phyloP scores from a whole-genome alignment of 805 yeast genomes.

The Nakazawaea ishiwadae region DNA sequence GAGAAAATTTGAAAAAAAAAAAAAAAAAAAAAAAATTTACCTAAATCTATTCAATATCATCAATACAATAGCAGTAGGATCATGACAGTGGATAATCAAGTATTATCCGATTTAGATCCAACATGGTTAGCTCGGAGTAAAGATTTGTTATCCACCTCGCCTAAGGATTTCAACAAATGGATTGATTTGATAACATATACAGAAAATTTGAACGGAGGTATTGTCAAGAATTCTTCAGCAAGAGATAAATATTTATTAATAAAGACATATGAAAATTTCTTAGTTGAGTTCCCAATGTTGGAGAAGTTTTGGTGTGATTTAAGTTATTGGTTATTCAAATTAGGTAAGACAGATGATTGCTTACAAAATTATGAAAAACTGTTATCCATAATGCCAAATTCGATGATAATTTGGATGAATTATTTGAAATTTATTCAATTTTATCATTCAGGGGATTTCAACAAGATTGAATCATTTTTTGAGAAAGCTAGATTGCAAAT shows the following conservation, averaged over 20 bases:
- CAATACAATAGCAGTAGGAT: too few species aligned
- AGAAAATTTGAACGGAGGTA: constrained; percentile 25
- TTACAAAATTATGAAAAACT: constrained; percentile 33
- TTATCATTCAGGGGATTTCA: constrained; percentile 16
- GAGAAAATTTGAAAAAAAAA: too few species aligned
- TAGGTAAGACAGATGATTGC: constrained; percentile 37
- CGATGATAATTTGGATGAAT: constrained; percentile 46
- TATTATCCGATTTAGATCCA: constrained; percentile 16
- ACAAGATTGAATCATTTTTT: constrained; percentile 27
- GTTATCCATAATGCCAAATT: constrained; percentile 34
- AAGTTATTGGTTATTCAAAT: constrained; percentile 41
- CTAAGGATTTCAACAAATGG: constrained; percentile 37
- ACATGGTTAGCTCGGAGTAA: constrained; percentile 22
- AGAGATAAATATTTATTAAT: constrained; percentile 30
- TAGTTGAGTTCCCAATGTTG: constrained; percentile 42
- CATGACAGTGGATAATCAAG: constrained; percentile 4
- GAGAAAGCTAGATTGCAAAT: constrained; percentile 43
- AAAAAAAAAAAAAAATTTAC: not conserved
- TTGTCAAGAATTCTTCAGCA: constrained; percentile 30
- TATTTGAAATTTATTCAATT: constrained; percentile 29
- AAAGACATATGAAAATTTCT: constrained; percentile 35
- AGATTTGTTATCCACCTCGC: constrained; percentile 17
- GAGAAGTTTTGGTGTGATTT: constrained; percentile 57
- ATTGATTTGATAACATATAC: constrained; percentile 28
- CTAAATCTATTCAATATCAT: not conserved